These are phyloP conservation scores for Sphaerulina populicola DNA, from an alignment of 2,329 filamentous ascomycete genomes.

Conservation along the genomic window DNA sequence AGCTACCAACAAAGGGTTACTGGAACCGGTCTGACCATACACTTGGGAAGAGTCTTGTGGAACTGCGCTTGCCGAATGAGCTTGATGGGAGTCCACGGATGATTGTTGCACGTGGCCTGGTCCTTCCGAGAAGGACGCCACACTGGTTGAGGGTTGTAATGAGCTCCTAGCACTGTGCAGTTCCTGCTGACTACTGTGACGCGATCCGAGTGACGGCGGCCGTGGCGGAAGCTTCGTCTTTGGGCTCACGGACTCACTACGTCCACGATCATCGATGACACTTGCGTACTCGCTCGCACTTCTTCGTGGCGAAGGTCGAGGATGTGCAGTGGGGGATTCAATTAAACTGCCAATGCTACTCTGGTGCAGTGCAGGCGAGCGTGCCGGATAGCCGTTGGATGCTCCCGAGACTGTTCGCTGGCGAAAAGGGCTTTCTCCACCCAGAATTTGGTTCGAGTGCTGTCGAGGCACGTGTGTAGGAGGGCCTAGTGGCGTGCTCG, in stretches of 20 bases:
- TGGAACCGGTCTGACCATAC: conserved; percentile 10
- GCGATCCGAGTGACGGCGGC: conserved; percentile 25
- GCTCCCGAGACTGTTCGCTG: conserved; percentile 28
- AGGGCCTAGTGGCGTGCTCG: conserved; percentile 44
- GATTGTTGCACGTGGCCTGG: conserved; percentile 22
- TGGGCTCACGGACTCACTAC: conserved; percentile 67
- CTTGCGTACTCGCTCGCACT: conserved; percentile 37
- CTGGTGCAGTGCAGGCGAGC: conserved; percentile 28
- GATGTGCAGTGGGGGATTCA: conserved; percentile 32
- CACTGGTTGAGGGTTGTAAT: conserved; percentile 18
- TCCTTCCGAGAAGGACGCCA: conserved; percentile 18
- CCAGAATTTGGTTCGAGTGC: conserved; percentile 20
- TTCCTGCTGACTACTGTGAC: conserved; percentile 31
- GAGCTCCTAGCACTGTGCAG: conserved; percentile 24
- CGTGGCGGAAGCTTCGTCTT: conserved; percentile 49
- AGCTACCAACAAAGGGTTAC: conserved; percentile 5
- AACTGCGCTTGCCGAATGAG: conserved; percentile 17
- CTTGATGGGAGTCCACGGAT: conserved; percentile 8
- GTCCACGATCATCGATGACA: conserved; percentile 54
- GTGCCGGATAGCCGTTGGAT: conserved; percentile 25
- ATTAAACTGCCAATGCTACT: conserved; percentile 34
- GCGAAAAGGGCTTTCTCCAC: conserved; percentile 30
- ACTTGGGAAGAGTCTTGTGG: conserved; percentile 20
- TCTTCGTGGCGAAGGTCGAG: conserved; percentile 22
- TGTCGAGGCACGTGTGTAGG: conserved; percentile 31